phyloP scores from a whole-genome alignment of 2,329 filamentous ascomycete genomes.

The Xylaria arbuscula region DNA sequence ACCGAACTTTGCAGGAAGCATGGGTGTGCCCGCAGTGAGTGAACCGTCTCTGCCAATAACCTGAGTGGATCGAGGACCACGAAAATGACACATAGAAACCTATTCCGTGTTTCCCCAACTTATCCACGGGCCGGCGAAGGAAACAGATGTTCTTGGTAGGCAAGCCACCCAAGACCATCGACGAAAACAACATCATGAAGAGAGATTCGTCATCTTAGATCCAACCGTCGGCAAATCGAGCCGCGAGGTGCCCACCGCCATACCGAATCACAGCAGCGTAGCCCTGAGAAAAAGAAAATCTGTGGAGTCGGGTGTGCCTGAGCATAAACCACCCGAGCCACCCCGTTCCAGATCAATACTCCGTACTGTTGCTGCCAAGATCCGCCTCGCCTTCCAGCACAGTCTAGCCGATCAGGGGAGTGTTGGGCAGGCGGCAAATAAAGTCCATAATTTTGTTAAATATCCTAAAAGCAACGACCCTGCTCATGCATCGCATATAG shows the following conservation, averaged over 20 bases:
- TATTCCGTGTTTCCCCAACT: constrained; percentile 34
- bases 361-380: constrained; percentile 45
- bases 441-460: constrained; percentile 43
- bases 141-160: constrained; percentile 38
- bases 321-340: constrained; percentile 32
- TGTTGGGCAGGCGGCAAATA: constrained; percentile 36
- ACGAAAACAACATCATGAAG: constrained; percentile 33
- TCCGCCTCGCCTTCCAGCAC: constrained; percentile 47
- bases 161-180: constrained; percentile 34
- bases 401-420: constrained; percentile 31
- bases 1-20: constrained; percentile 29
- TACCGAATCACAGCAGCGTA: constrained; percentile 19
- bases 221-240: constrained; percentile 42
- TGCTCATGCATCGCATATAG: constrained; percentile 42
- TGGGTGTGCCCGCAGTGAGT: constrained; percentile 14
- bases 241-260: constrained; percentile 30
- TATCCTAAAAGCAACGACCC: constrained; percentile 49
- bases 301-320: constrained; percentile 43
- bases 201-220: constrained; percentile 42
- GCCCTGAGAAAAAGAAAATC: constrained; percentile 10
- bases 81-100: constrained; percentile 22
- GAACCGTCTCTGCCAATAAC: constrained; percentile 18
- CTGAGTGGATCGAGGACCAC: constrained; percentile 31
- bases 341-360: constrained; percentile 37
- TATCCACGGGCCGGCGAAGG: constrained; percentile 32